These are phyloP conservation scores for Erysiphe pulchra DNA, from an alignment of 2,329 filamentous ascomycete species.

Conservation along the genomic window DNA sequence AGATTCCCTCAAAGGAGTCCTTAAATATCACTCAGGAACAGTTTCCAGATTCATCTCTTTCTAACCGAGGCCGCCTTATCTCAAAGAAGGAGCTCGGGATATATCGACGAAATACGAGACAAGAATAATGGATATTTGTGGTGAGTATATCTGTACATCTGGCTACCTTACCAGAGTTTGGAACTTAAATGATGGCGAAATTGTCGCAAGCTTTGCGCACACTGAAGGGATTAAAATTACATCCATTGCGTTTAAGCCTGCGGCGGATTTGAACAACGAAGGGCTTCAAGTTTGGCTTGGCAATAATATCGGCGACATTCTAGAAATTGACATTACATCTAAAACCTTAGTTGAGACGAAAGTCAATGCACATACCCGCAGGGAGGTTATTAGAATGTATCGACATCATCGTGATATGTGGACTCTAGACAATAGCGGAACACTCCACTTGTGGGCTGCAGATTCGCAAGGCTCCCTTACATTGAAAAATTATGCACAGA, in stretches of 20 bases:
- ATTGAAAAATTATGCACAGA: slow-evolving; percentile 43
- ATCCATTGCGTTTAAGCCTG: slow-evolving; percentile 66
- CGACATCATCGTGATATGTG: slow-evolving; percentile 75
- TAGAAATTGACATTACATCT: slow-evolving; percentile 61
- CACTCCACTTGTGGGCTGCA: slow-evolving; percentile 66
- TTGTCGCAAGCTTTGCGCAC: slow-evolving; percentile 57
- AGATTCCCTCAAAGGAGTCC: background rate
- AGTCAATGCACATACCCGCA: slow-evolving; percentile 45
- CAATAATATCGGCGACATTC: slow-evolving; percentile 64
- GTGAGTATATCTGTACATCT: slow-evolving; percentile 64
- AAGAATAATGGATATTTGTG: slow-evolving; percentile 65
- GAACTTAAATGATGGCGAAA: slow-evolving; percentile 60
- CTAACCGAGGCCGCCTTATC: slow-evolving; percentile 64
- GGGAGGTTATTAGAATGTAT: slow-evolving; percentile 63
- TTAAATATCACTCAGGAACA: slow-evolving; percentile 15
- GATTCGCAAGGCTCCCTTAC: slow-evolving; percentile 47
- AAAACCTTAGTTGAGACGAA: slow-evolving; percentile 46
- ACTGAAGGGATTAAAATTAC: slow-evolving; percentile 66
- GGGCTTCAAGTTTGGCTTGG: slow-evolving; percentile 71
- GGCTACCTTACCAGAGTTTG: slow-evolving; percentile 74
- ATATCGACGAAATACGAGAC: slow-evolving; percentile 73
- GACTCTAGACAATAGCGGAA: slow-evolving; percentile 78
- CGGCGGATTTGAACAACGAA: slow-evolving; percentile 50
- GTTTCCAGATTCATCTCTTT: slow-evolving; percentile 63
- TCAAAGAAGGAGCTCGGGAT: slow-evolving; percentile 45